These are phyloP conservation scores for Candida insectorum DNA, from an alignment of 805 yeast genomes.

Conservation along the genomic window DNA sequence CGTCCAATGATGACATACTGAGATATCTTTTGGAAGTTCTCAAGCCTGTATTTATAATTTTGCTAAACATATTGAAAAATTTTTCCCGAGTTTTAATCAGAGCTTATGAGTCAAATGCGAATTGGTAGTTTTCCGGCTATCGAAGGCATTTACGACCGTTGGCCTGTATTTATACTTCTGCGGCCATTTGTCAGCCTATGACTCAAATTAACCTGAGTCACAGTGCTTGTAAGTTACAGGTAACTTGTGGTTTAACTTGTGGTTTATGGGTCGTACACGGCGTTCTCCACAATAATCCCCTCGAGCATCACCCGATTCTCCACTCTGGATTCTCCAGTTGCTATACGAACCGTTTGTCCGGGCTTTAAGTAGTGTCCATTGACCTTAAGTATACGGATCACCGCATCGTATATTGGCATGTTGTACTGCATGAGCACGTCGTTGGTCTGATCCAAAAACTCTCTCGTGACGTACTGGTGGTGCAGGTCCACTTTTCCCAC, in stretches of 20 bases:
- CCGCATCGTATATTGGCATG: constrained; percentile 9
- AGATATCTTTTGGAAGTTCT: not conserved
- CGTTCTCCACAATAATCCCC: constrained; percentile 13
- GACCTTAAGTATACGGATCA: constrained; percentile 25
- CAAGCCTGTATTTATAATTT: not conserved
- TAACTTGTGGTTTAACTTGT: too few species aligned
- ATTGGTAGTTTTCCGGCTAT: too few species aligned
- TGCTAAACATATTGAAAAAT: constrained; percentile 1
- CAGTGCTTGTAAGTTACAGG: too few species aligned
- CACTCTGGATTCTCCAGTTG: not conserved
- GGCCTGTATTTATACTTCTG: too few species aligned
- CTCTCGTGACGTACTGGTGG: constrained; percentile 2
- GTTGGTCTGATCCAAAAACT: too few species aligned
- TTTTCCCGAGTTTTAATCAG: too few species aligned
- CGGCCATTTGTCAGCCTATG: too few species aligned
- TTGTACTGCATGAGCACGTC: constrained; percentile 15
- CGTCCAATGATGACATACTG: constrained; percentile 28
- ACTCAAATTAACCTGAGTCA: too few species aligned
- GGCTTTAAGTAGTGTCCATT: constrained; percentile 29
- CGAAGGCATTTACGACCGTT: too few species aligned
- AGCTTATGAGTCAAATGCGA: constrained; percentile 4
- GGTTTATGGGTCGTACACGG: too few species aligned
- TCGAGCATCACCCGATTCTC: constrained; percentile 7
- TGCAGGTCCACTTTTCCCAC: constrained; percentile 37
- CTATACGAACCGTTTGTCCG: constrained; percentile 2